phyloP scores from a whole-genome alignment of 1,284 basidiomycete species.

The Ustilago vetiveriae region DNA sequence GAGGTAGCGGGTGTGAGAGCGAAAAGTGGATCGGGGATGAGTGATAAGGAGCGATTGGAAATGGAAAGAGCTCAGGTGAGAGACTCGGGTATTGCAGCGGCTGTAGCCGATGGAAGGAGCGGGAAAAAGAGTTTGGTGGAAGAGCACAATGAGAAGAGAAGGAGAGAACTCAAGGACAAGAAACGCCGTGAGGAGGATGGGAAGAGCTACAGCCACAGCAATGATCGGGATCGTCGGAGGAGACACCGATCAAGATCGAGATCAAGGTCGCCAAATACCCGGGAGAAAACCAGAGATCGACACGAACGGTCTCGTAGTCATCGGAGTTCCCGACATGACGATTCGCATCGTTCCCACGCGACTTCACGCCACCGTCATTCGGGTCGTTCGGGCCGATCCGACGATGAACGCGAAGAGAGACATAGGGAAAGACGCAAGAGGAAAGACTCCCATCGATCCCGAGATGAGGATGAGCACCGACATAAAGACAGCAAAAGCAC shows the following conservation, averaged over 20 bases:
- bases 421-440: constrained; percentile 5
- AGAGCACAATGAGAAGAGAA: constrained; percentile 31
- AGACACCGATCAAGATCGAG: constrained; percentile 12
- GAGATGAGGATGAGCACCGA: constrained; percentile 9
- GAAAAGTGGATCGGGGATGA: not conserved
- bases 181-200: constrained; percentile 10
- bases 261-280: constrained; percentile 16
- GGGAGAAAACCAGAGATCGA: not conserved
- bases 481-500: constrained; percentile 14
- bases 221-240: constrained; percentile 1
- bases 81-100: constrained; percentile 31
- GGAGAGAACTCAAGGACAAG: constrained; percentile 15
- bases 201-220: constrained; percentile 3
- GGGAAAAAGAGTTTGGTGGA: constrained; percentile 26
- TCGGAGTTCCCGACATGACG: constrained; percentile 18
- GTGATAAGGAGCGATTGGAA: constrained; percentile 20
- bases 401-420: constrained; percentile 8
- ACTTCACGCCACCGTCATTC: constrained; percentile 12
- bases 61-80: constrained; percentile 12
- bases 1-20: constrained; percentile 31
- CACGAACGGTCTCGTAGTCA: not conserved
- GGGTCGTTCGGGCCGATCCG: constrained; percentile 22
- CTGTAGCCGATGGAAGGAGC: constrained; percentile 10
- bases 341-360: constrained; percentile 16
- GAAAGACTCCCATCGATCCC: constrained; percentile 12